phyloP scores from a whole-genome alignment of 2,329 filamentous ascomycete genomes.

The Boeremia exigua region DNA sequence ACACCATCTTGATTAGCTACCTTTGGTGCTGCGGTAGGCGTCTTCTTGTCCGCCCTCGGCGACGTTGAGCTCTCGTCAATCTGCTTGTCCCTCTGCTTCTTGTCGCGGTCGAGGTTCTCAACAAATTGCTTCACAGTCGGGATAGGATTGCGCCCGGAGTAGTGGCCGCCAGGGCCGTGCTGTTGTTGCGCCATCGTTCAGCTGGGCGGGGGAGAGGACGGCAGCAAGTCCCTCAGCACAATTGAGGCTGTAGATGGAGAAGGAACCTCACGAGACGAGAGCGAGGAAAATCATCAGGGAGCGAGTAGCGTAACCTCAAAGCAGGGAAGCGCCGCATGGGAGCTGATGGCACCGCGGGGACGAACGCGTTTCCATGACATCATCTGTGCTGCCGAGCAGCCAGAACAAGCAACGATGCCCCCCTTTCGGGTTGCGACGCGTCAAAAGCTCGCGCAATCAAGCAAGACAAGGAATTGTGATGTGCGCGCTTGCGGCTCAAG shows the following conservation, averaged over 20 bases:
- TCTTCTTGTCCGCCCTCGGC: constrained; percentile 49
- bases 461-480: constrained; percentile 5
- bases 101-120: constrained; percentile 77
- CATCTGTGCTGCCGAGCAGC: constrained; percentile 1
- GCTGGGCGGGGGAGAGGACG: constrained; percentile 1
- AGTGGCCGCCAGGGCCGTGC: constrained; percentile 67
- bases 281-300: not conserved
- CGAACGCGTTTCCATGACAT: constrained; percentile 23
- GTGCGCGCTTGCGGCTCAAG: constrained; percentile 6
- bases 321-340: constrained; percentile 14
- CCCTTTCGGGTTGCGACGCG: not conserved
- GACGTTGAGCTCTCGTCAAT: constrained; percentile 64
- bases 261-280: not conserved
- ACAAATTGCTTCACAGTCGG: constrained; percentile 89
- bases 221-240: constrained; percentile 12
- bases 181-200: constrained; percentile 55
- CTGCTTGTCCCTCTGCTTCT: constrained; percentile 73
- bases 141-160: constrained; percentile 82
- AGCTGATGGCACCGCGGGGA: constrained; percentile 12
- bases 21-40: constrained; percentile 24
- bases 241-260: constrained; percentile 17
- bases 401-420: constrained; percentile 11
- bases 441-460: not conserved
- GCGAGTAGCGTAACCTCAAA: constrained; percentile 13
- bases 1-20: constrained; percentile 44